These are phyloP conservation scores for Eucalyptus tenuipes DNA, from an alignment of 345 rosid species.

Conservation along the genomic window DNA sequence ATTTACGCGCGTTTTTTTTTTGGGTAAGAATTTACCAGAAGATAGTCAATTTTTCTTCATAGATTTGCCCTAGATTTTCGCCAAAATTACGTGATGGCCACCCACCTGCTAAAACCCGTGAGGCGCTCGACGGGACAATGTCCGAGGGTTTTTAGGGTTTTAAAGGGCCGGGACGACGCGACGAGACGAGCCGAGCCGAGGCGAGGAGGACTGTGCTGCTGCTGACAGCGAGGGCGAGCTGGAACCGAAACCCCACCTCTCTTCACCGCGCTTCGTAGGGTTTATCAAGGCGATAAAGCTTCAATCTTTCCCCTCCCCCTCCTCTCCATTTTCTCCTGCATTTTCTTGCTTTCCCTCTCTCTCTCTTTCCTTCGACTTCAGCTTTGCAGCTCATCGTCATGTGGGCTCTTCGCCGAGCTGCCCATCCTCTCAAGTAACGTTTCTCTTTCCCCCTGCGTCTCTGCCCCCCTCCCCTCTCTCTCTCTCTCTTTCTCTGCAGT, in stretches of 20 bases:
- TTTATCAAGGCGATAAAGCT: background rate
- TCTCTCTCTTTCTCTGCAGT: background rate
- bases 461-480: background rate
- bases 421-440: constrained; percentile 26
- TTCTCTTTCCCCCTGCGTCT: background rate
- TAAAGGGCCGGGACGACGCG: too few relatives aligned
- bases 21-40: background rate
- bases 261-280: background rate
- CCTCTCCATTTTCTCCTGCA: background rate
- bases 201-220: too few relatives aligned
- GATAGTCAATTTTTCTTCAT: background rate
- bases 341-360: background rate
- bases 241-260: background rate
- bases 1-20: too few relatives aligned
- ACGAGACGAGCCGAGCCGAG: too few relatives aligned
- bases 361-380: background rate
- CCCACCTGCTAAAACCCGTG: background rate
- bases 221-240: background rate
- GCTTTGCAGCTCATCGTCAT: constrained; percentile 1
- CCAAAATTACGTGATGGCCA: background rate
- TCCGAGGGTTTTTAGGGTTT: background rate
- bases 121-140: background rate
- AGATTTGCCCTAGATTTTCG: background rate
- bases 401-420: constrained; percentile 58
- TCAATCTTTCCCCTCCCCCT: background rate